Evolutionary conservation across 805 yeast genomes (phyloP).

Genomic region (Spencermartinsiella europaea): DNA sequence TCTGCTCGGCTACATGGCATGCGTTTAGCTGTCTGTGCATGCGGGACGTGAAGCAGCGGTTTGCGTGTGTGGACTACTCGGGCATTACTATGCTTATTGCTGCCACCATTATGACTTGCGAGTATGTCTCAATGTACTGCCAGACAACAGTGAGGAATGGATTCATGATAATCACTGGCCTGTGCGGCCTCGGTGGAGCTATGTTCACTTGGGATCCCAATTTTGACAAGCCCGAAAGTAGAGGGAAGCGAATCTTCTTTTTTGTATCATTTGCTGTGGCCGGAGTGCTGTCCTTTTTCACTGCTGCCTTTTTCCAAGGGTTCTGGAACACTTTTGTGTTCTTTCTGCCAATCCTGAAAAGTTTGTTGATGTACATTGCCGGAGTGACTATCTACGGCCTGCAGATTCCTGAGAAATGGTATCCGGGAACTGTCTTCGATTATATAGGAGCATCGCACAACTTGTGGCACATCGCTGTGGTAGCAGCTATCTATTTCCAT

Average conservation of each 20-base stretch:
- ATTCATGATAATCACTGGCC: slow-evolving; percentile 55
- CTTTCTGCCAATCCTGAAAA: slow-evolving; percentile 65
- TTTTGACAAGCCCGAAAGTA: slow-evolving; percentile 82
- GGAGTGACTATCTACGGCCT: slow-evolving; percentile 89
- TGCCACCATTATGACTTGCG: slow-evolving; percentile 81
- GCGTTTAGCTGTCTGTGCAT: slow-evolving; percentile 77
- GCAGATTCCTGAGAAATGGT: slow-evolving; percentile 80
- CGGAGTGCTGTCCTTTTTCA: slow-evolving; percentile 63
- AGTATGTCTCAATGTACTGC: slow-evolving; percentile 69
- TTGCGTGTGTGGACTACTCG: slow-evolving; percentile 92
- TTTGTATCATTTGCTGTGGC: slow-evolving; percentile 72
- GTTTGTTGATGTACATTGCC: slow-evolving; percentile 65
- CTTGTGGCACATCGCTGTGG: slow-evolving; percentile 89
- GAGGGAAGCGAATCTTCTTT: slow-evolving; percentile 73
- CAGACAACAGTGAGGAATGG: slow-evolving; percentile 44
- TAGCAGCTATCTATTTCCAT: slow-evolving; percentile 86
- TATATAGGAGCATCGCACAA: slow-evolving; percentile 84
- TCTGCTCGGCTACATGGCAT: slow-evolving; percentile 85
- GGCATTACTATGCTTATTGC: slow-evolving; percentile 90
- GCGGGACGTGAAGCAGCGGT: slow-evolving; percentile 55
- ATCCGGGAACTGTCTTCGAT: slow-evolving; percentile 34
- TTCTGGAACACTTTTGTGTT: slow-evolving; percentile 45
- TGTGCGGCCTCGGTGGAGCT: slow-evolving; percentile 69
- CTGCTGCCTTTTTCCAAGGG: slow-evolving; percentile 53
- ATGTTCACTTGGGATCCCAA: slow-evolving; percentile 85